Evolutionary conservation across 352 stramenopile species (phyloP), one percentile per base, ranked within the genome.

Genomic region (Phytophthora sansomeana): DNA sequence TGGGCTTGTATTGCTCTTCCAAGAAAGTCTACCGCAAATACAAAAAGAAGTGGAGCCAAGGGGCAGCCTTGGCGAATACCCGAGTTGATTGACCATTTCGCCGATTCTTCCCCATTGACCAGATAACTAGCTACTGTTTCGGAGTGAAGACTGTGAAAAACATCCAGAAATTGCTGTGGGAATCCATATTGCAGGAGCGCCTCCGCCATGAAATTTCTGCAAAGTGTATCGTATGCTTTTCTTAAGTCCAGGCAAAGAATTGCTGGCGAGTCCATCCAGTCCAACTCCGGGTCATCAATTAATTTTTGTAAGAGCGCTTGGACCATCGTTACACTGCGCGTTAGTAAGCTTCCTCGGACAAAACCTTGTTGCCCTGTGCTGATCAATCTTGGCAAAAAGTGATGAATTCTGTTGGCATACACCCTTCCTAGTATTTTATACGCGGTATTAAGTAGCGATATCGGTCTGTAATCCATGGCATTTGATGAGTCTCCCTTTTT

Each of bases 401-500:
- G 3, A 35, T 58, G 50, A 2, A 58, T 6, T n/a, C 50, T 17
- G 26, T 58, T 35, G 10, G 50, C 19, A n/a, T 48, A 29, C 16
- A 58, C 16, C 8, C 33, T n/a, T 4, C 33, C 50, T n/a, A 58
- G 38, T 16, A 58, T 11, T 11, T 58, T 58, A 21, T 58, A 58
- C 4, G 44, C 44, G 9, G 32, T 46, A 28, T 48, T 58, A 4
- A 58, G 14, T 24, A 58, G 16, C 1, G 32, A 0, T 14, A 58
- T 58, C 1, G 35, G 35, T 47, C 50, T 19, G 35, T 48, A 58
- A 14, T 58, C 50, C 50, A 58, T 58, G 6, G 50, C 35, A 17
- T 47, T 14, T 4, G 17, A 28, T 9, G 50, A 58, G 14, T 58
- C 50, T 28, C 50, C 50, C n/a, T 58, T 58, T 28, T 58, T 29